These are phyloP conservation scores for Alternaria sp. DNA, from an alignment of 2,329 filamentous ascomycete genomes.

Conservation along the genomic window DNA sequence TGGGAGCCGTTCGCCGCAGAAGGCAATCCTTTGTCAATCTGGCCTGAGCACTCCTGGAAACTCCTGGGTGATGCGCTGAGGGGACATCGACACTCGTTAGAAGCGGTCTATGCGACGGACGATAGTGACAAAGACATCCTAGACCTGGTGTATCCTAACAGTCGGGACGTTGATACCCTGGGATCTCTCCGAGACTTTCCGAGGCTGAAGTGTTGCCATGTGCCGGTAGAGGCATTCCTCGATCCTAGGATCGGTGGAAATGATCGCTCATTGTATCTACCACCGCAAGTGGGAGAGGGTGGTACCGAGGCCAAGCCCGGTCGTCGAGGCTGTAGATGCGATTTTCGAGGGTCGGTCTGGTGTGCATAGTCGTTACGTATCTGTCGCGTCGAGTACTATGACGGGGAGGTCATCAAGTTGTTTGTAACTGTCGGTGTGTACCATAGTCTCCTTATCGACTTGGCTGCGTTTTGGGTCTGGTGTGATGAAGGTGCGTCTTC, in stretches of 20 bases:
- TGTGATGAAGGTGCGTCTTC: background rate
- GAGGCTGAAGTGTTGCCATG: background rate
- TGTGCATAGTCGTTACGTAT: background rate
- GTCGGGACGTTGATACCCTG: background rate
- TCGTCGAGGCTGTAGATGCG: background rate
- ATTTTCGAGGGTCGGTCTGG: background rate
- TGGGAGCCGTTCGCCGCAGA: slow-evolving; percentile 9
- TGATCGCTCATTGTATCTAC: background rate
- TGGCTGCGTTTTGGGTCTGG: background rate
- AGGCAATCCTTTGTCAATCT: background rate
- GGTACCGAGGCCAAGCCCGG: background rate
- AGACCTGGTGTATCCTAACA: background rate
- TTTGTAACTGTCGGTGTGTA: background rate
- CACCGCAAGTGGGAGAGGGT: background rate
- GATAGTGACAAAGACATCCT: background rate
- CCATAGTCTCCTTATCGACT: background rate
- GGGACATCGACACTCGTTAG: slow-evolving; percentile 2
- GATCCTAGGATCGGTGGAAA: background rate
- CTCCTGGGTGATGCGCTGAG: slow-evolving; percentile 5
- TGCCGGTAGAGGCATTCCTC: background rate
- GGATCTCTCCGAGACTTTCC: slow-evolving; percentile 6
- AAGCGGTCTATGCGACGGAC: background rate
- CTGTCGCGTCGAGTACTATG: background rate
- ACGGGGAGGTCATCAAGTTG: background rate
- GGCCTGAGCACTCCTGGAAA: slow-evolving; percentile 7